phyloP scores from a whole-genome alignment of 129 eudicot species.

The Tanacetum coccineum region DNA sequence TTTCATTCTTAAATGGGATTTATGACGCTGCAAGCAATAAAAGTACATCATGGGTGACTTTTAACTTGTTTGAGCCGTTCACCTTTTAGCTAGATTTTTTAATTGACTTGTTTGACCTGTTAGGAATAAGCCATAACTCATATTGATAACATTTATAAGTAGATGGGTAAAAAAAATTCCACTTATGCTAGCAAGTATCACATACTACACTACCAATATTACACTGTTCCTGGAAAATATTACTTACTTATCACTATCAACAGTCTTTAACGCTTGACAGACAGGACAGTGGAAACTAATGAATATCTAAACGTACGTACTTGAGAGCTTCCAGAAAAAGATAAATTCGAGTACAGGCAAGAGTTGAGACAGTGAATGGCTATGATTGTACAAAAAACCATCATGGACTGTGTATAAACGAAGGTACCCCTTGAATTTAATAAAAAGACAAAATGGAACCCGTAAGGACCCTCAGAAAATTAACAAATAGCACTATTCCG shows the following conservation, averaged over 20 bases:
- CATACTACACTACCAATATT: too few species aligned
- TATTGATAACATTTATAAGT: too few species aligned
- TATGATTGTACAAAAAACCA: slow-evolving; percentile 12
- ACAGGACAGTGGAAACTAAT: too few species aligned
- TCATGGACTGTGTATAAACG: not conserved
- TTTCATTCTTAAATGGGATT: not conserved
- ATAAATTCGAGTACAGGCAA: not conserved
- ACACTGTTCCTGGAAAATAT: too few species aligned
- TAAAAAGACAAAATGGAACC: not conserved
- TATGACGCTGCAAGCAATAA: not conserved
- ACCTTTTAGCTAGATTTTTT: not conserved
- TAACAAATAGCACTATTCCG: too few species aligned
- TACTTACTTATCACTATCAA: too few species aligned
- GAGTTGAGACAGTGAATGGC: not conserved
- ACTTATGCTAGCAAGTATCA: too few species aligned
- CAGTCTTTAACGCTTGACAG: too few species aligned
- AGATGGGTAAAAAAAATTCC: too few species aligned
- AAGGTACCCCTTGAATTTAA: slow-evolving; percentile 9
- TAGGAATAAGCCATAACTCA: too few species aligned
- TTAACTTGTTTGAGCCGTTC: not conserved
- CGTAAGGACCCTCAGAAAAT: too few species aligned
- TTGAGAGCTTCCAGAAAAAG: not conserved
- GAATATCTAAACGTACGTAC: too few species aligned
- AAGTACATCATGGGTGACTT: not conserved
- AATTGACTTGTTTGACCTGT: not conserved